Conservation (phyloP, 148 eudicot species). For the Cornus kousa region DNA sequence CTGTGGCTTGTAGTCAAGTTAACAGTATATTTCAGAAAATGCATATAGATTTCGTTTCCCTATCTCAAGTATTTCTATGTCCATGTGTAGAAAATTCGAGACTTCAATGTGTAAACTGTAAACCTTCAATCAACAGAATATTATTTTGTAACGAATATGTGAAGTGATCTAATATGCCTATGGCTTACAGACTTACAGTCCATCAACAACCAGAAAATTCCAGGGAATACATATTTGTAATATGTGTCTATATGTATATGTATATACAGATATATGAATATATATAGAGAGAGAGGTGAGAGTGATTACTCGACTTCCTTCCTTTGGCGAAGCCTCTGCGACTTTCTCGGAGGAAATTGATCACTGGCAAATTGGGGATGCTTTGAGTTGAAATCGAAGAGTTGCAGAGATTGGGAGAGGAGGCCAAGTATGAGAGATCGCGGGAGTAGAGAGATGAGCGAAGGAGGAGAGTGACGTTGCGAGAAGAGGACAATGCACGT, state of each 20-base stretch:
- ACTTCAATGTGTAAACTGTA: no score
- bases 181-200: not conserved
- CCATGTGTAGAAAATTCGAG: no score
- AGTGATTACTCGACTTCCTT: slow-evolving; percentile 53
- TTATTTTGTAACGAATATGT: no score
- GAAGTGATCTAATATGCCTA: not conserved
- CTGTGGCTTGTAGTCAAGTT: no score
- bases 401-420: slow-evolving; percentile 15
- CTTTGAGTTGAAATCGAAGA: slow-evolving; percentile 12
- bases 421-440: slow-evolving; percentile 23
- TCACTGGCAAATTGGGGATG: slow-evolving; percentile 23
- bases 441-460: slow-evolving; percentile 15
- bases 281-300: not conserved
- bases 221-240: not conserved
- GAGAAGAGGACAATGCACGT: slow-evolving; percentile 28
- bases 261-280: no score
- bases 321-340: slow-evolving; percentile 72
- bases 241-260: no score
- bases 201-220: not conserved
- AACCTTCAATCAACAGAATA: no score
- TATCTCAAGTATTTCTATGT: no score
- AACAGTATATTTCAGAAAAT: no score
- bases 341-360: slow-evolving; percentile 27
- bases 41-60: no score
- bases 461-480: slow-evolving; percentile 21